These are phyloP conservation scores for Cucurbitaria berberidis DNA, from an alignment of 2,329 filamentous ascomycete species.

Conservation along the genomic window DNA sequence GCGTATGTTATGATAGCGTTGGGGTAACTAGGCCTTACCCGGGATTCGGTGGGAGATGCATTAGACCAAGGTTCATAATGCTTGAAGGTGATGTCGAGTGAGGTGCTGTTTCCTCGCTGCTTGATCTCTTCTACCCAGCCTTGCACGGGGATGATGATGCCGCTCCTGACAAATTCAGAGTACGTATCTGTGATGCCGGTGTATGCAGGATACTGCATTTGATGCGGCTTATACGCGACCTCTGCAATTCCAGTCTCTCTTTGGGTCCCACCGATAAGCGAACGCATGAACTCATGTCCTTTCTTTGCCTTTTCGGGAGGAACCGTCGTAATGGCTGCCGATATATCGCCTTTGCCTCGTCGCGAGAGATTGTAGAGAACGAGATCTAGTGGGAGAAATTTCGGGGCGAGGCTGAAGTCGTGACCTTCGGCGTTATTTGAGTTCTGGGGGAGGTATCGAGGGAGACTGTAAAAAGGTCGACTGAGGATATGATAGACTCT, in stretches of 20 bases:
- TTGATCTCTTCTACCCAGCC: constrained; percentile 44
- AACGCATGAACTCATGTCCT: constrained; percentile 57
- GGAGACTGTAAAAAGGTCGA: constrained; percentile 74
- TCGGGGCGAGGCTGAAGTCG: constrained; percentile 53
- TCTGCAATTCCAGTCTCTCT: constrained; percentile 43
- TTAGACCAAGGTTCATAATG: constrained; percentile 23
- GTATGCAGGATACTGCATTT: constrained; percentile 64
- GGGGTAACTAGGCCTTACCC: constrained; percentile 6
- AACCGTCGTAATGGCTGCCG: constrained; percentile 70
- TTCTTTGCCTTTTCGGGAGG: constrained; percentile 62
- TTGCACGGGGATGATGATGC: constrained; percentile 51
- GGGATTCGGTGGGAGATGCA: not conserved
- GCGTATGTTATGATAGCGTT: not conserved
- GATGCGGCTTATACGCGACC: constrained; percentile 50
- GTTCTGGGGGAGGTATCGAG: constrained; percentile 54
- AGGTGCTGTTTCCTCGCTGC: constrained; percentile 3
- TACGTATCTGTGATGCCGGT: constrained; percentile 76
- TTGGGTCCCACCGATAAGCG: constrained; percentile 55
- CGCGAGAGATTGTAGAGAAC: constrained; percentile 72
- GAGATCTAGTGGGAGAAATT: constrained; percentile 76
- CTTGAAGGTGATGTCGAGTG: constrained; percentile 12
- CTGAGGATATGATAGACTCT: constrained; percentile 72
- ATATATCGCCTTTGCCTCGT: constrained; percentile 63
- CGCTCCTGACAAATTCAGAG: constrained; percentile 72
- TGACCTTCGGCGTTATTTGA: constrained; percentile 26